These are phyloP conservation scores for Taxawa tesnikishii DNA, from an alignment of 2,329 filamentous ascomycete genomes.

Conservation along the genomic window DNA sequence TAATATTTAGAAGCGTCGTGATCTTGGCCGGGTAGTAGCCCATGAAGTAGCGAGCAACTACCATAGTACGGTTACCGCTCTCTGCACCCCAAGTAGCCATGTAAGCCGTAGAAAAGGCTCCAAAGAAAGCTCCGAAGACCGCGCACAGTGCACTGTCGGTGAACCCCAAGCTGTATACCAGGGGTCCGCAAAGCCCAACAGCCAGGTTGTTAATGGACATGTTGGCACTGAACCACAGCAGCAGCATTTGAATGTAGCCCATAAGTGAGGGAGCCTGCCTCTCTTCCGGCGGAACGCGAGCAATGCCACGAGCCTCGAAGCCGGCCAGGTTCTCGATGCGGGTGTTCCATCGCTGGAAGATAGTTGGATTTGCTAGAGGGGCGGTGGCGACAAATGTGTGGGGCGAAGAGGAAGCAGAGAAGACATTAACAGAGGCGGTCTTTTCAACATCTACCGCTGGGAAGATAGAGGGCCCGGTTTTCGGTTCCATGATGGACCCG, in stretches of 20 bases:
- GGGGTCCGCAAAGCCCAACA: slow-evolving; percentile 30
- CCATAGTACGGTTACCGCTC: slow-evolving; percentile 30
- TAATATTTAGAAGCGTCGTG: slow-evolving; percentile 33
- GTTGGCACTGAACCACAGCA: slow-evolving; percentile 21
- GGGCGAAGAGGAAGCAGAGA: no score
- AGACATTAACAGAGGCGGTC: no score
- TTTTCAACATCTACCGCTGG: no score
- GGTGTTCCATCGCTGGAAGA: no score
- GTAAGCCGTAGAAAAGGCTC: slow-evolving; percentile 19
- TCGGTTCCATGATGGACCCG: no score
- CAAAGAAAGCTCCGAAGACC: slow-evolving; percentile 19
- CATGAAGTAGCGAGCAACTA: slow-evolving; percentile 33
- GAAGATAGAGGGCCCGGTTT: no score
- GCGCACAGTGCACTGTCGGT: slow-evolving; percentile 22
- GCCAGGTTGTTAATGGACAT: slow-evolving; percentile 23
- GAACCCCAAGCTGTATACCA: slow-evolving; percentile 35
- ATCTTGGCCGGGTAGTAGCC: slow-evolving; percentile 39
- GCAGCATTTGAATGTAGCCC: slow-evolving; percentile 18
- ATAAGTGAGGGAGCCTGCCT: slow-evolving; percentile 28
- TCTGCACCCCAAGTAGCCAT: slow-evolving; percentile 20
- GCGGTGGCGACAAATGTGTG: no score
- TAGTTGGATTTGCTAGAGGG: no score
- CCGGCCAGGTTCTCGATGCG: no score
- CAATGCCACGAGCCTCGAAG: slow-evolving; percentile 35
- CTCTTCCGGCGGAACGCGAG: slow-evolving; percentile 31